Conservation (phyloP, 2,329 filamentous ascomycete genomes). For the Penicillium digitatum region DNA sequence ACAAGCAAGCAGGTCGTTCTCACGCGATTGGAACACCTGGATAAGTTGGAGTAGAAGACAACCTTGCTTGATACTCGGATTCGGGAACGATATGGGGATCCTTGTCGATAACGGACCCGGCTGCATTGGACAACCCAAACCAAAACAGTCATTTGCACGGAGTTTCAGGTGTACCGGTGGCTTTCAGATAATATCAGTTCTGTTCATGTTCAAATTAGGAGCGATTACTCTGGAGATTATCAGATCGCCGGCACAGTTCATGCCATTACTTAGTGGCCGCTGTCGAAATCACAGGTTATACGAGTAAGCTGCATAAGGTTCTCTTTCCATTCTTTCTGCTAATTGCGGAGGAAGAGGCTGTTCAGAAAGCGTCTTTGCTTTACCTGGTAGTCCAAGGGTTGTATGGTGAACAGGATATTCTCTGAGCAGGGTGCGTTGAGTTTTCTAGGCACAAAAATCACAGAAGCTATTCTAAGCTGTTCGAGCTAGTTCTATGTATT, state of each 20-base stretch:
- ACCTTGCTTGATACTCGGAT: background rate
- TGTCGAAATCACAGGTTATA: constrained; percentile 18
- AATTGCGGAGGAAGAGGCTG: background rate
- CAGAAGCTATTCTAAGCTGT: background rate
- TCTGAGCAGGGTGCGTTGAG: background rate
- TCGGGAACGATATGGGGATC: background rate
- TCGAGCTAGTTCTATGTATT: background rate
- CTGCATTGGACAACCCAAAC: constrained; percentile 11
- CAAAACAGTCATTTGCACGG: constrained; percentile 21
- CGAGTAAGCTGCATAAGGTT: background rate
- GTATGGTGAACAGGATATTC: background rate
- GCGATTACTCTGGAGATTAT: constrained; percentile 9
- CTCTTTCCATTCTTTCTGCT: background rate
- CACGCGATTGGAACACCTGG: constrained; percentile 87
- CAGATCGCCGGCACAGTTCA: constrained; percentile 1
- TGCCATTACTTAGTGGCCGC: constrained; percentile 15
- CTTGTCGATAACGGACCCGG: constrained; percentile 3
- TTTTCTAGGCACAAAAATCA: background rate
- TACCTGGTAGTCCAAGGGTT: background rate
- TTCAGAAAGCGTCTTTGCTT: background rate
- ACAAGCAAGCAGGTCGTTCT: constrained; percentile 97
- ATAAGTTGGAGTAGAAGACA: constrained; percentile 74
- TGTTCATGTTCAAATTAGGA: constrained; percentile 8
- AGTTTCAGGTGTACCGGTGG: constrained; percentile 14
- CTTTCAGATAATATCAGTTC: background rate